These are phyloP conservation scores for Kwoniella shivajii DNA, from an alignment of 1,284 basidiomycete genomes.

Conservation along the genomic window DNA sequence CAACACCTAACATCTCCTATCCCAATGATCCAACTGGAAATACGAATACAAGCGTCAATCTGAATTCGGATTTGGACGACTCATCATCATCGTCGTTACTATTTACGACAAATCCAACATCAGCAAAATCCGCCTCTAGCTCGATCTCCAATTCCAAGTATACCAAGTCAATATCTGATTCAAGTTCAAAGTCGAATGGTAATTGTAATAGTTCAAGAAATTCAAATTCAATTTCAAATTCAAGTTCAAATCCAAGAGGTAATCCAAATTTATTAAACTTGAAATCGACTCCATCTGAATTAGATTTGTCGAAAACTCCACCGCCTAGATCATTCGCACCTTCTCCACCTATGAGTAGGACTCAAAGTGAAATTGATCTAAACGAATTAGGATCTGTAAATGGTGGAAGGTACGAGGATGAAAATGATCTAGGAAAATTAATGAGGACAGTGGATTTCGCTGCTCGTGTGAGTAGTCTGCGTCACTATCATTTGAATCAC, in stretches of 20 bases:
- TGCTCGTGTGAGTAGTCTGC: constrained; percentile 41
- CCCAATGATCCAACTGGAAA: too few relatives aligned
- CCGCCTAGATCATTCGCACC: constrained; percentile 25
- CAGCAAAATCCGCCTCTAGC: too few relatives aligned
- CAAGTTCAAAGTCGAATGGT: neutral
- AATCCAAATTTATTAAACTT: neutral
- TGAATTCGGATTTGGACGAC: too few relatives aligned
- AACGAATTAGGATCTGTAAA: neutral
- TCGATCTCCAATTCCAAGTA: too few relatives aligned
- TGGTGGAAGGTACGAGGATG: constrained; percentile 12
- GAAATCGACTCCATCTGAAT: constrained; percentile 4
- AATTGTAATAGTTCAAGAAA: neutral
- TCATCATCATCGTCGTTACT: too few relatives aligned
- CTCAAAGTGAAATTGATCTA: constrained; percentile 5
- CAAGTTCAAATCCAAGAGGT: too few relatives aligned
- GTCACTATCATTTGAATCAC: neutral
- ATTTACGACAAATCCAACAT: too few relatives aligned
- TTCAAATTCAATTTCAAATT: neutral
- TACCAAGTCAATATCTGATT: too few relatives aligned
- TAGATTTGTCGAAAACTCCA: constrained; percentile 16
- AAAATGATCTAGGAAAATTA: constrained; percentile 33
- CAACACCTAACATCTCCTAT: neutral
- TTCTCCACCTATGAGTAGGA: constrained; percentile 21
- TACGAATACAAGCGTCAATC: too few relatives aligned
- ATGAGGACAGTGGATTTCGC: constrained; percentile 52